Conservation (phyloP, 768 basidiomycete species). For the Tylopilus sp. region DNA sequence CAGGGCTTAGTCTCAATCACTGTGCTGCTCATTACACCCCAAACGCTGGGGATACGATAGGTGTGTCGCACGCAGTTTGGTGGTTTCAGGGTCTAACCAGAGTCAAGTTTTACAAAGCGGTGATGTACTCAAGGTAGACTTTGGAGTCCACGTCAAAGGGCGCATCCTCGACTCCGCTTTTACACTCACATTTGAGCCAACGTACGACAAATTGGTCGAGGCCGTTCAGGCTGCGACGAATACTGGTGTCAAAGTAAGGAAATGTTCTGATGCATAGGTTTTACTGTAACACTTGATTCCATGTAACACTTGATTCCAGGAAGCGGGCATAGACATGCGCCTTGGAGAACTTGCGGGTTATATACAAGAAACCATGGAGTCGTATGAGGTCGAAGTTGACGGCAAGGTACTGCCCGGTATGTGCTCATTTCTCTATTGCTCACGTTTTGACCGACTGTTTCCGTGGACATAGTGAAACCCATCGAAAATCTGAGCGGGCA, state of each 20-base stretch:
- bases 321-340: constrained; percentile 94
- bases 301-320: constrained; percentile 47
- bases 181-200: constrained; percentile 84
- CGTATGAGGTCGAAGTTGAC: constrained; percentile 92
- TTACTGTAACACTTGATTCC: constrained; percentile 1
- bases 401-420: constrained; percentile 80
- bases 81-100: constrained; percentile 7
- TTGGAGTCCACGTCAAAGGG: constrained; percentile 97
- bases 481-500: constrained; percentile 95
- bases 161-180: constrained; percentile 95
- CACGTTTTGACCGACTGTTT: not conserved
- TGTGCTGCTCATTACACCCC: constrained; percentile 97
- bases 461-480: constrained; percentile 75
- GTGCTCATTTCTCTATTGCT: not conserved
- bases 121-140: constrained; percentile 95
- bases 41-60: constrained; percentile 84
- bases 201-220: constrained; percentile 83
- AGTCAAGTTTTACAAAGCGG: constrained; percentile 68
- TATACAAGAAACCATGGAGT: constrained; percentile 99
- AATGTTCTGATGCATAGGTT: too few species aligned
- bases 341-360: constrained; percentile 88
- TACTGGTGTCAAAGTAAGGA: constrained; percentile 78
- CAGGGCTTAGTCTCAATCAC: constrained; percentile 89
- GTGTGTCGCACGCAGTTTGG: constrained; percentile 40
- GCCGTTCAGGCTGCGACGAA: constrained; percentile 95